These are phyloP conservation scores for Pythium scleroteichum DNA, from an alignment of 352 stramenopile species.

Conservation along the genomic window DNA sequence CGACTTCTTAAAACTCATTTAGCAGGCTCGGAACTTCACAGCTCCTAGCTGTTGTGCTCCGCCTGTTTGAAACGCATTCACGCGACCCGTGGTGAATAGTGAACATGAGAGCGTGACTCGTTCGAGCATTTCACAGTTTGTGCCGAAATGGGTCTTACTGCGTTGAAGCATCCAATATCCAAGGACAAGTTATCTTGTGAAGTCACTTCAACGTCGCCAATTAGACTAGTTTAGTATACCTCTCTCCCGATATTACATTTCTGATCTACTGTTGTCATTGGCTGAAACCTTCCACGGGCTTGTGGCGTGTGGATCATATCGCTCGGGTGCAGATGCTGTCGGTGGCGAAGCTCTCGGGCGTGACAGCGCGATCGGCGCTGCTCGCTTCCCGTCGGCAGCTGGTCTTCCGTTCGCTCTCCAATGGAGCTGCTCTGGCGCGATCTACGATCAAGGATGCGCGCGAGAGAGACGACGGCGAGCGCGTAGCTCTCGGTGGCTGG, in stretches of 20 bases:
- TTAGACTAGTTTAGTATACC: too few species aligned
- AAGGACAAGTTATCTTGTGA: too few species aligned
- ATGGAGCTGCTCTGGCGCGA: conserved; percentile 17
- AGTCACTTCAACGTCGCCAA: too few species aligned
- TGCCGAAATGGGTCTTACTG: too few species aligned
- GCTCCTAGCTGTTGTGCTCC: too few species aligned
- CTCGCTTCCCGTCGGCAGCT: conserved; percentile 1
- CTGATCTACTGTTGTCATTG: neutral
- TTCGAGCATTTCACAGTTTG: too few species aligned
- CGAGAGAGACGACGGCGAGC: conserved; percentile 37
- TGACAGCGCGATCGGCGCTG: conserved; percentile 10
- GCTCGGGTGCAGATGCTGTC: conserved; percentile 6
- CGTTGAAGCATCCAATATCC: too few species aligned
- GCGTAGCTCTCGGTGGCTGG: conserved; percentile 84
- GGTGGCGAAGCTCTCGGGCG: neutral
- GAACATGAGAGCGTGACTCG: too few species aligned
- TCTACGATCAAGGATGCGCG: conserved; percentile 51
- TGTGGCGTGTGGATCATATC: conserved; percentile 20
- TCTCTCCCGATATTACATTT: neutral
- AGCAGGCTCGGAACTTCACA: too few species aligned
- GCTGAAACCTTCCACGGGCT: neutral
- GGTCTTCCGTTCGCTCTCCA: conserved; percentile 5
- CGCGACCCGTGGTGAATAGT: too few species aligned
- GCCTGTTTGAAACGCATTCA: too few species aligned
- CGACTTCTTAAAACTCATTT: neutral